Conservation (phyloP, 495 filamentous ascomycete genomes). For the Aspergillus incahuasiensis region DNA sequence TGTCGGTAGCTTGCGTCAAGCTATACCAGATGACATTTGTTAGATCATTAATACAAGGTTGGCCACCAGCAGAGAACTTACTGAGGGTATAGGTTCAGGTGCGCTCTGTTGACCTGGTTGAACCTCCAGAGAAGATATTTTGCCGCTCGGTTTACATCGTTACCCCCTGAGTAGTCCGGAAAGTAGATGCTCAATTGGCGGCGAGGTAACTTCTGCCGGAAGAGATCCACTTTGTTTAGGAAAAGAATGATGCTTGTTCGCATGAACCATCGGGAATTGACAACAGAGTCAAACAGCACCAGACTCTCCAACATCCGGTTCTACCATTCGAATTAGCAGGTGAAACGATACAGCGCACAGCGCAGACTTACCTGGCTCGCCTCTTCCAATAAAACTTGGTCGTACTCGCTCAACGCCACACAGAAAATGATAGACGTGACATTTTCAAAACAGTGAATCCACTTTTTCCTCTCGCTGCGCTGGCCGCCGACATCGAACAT, state of each 20-base stretch:
- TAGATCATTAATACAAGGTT: slow-evolving; percentile 15
- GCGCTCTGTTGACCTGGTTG: slow-evolving; percentile 95
- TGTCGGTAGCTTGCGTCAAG: slow-evolving; percentile 97
- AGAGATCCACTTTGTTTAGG: slow-evolving; percentile 97
- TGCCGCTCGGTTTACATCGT: slow-evolving; percentile 94
- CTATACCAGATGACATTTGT: slow-evolving; percentile 43
- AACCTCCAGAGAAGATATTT: slow-evolving; percentile 98
- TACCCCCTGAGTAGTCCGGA: slow-evolving; percentile 94
- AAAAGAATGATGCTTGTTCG: slow-evolving; percentile 97
- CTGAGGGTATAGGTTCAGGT: slow-evolving; percentile 97
- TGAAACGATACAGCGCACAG: background rate
- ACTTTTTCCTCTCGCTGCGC: slow-evolving; percentile 96
- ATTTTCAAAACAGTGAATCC: slow-evolving; percentile 99
- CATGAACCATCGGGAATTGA: slow-evolving; percentile 99
- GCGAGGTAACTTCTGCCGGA: slow-evolving; percentile 86
- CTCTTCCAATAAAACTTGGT: slow-evolving; percentile 93
- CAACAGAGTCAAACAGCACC: slow-evolving; percentile 96
- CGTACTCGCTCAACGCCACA: slow-evolving; percentile 96
- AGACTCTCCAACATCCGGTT: slow-evolving; percentile 99
- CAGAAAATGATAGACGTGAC: slow-evolving; percentile 99
- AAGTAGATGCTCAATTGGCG: slow-evolving; percentile 92
- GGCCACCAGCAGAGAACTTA: slow-evolving; percentile 45
- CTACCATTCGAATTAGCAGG: slow-evolving; percentile 36
- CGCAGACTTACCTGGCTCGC: slow-evolving; percentile 74
- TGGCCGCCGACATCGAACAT: slow-evolving; percentile 99